These are phyloP conservation scores for Colletotrichum falcatum DNA, from an alignment of 2,329 filamentous ascomycete species.

Conservation along the genomic window DNA sequence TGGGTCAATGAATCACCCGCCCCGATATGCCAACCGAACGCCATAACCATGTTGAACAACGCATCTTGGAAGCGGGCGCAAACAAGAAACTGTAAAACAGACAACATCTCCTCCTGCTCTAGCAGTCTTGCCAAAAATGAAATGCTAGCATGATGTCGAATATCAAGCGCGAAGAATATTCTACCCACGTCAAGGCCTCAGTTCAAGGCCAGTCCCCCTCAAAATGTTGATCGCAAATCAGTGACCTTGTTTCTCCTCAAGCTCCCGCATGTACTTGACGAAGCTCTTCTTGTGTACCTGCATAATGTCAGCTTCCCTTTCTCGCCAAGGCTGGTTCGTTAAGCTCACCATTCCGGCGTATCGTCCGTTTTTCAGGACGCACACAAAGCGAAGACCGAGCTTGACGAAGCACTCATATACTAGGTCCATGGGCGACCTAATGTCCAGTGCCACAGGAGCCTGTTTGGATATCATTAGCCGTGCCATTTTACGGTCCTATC, in stretches of 20 bases:
- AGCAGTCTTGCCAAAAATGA: background rate
- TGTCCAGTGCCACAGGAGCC: conserved; percentile 89
- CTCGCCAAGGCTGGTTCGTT: background rate
- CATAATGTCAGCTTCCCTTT: conserved; percentile 33
- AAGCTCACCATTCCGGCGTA: conserved; percentile 86
- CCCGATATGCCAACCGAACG: background rate
- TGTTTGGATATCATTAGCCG: conserved; percentile 45
- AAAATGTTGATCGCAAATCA: background rate
- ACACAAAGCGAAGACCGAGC: conserved; percentile 91
- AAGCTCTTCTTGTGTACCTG: conserved; percentile 96
- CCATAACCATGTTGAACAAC: conserved; percentile 2
- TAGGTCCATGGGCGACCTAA: conserved; percentile 90
- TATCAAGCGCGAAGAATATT: background rate
- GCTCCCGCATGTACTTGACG: conserved; percentile 90
- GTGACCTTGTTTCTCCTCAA: conserved; percentile 67
- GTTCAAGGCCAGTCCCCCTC: background rate
- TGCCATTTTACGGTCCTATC: background rate
- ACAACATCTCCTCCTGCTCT: conserved; percentile 1
- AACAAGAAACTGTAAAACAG: background rate
- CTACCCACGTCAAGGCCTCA: background rate
- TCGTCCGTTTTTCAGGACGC: conserved; percentile 84
- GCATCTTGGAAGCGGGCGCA: background rate
- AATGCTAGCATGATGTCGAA: background rate
- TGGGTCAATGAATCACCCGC: conserved; percentile 2
- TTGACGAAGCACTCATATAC: conserved; percentile 98